These are phyloP conservation scores for Collybia mongolica DNA, from an alignment of 768 basidiomycete species.

Conservation along the genomic window DNA sequence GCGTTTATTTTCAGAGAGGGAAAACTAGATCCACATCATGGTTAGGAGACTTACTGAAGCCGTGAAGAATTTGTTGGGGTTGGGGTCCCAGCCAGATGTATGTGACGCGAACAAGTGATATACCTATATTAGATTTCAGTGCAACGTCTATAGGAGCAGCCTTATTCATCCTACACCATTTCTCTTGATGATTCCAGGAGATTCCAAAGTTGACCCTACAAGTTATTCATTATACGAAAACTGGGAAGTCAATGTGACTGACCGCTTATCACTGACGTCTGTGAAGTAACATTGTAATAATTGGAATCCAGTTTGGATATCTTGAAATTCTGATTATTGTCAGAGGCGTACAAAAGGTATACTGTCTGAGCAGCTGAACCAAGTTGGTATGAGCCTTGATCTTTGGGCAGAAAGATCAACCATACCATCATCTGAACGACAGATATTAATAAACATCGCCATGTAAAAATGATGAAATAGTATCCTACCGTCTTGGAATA, in stretches of 20 bases:
- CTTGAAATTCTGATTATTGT: conserved; percentile 72
- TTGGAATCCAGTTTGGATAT: conserved; percentile 55
- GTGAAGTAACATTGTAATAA: conserved; percentile 54
- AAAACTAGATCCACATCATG: neutral
- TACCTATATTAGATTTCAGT: conserved; percentile 24
- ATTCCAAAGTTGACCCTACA: conserved; percentile 54
- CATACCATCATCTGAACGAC: conserved; percentile 37
- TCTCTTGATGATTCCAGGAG: conserved; percentile 61
- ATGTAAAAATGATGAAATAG: neutral
- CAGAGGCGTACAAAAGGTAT: conserved; percentile 64
- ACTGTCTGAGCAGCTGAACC: conserved; percentile 41
- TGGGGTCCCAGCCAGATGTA: conserved; percentile 58
- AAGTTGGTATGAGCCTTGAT: neutral
- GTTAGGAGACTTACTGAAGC: conserved; percentile 36
- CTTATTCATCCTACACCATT: conserved; percentile 36
- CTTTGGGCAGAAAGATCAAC: neutral
- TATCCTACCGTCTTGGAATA: conserved; percentile 52
- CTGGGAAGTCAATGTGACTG: conserved; percentile 7
- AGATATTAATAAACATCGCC: neutral
- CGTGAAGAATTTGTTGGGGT: conserved; percentile 59
- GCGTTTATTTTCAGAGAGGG: neutral
- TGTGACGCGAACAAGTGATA: conserved; percentile 63
- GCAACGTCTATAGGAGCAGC: neutral
- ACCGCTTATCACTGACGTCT: conserved; percentile 46
- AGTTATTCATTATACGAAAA: neutral